phyloP scores from a whole-genome alignment of 139 green algal species.

The Chlamydomonas applanata region DNA sequence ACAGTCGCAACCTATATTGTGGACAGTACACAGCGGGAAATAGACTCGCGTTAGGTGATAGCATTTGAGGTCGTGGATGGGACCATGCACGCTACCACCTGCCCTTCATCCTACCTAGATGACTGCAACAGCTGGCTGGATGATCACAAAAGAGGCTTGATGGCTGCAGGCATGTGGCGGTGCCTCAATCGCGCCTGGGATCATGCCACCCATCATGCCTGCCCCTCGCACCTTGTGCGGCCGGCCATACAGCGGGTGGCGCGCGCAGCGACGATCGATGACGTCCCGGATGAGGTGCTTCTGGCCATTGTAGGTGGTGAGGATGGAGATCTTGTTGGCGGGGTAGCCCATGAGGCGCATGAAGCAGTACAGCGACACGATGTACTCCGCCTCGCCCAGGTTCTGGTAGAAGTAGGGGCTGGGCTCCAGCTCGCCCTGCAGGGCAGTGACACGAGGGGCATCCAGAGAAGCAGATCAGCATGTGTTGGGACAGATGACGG shows the following conservation, averaged over 20 bases:
- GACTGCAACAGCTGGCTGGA: neutral
- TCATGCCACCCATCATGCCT: neutral
- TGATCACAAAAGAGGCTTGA: too few species aligned
- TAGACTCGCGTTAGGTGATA: too few species aligned
- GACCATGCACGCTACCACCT: neutral
- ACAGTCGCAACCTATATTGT: constrained; percentile 85
- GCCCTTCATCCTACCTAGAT: neutral
- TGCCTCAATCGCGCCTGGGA: too few species aligned
- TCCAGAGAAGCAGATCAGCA: too few species aligned
- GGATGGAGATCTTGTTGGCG: constrained; percentile 85
- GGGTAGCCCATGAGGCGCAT: constrained; percentile 96
- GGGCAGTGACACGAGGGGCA: neutral
- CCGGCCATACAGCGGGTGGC: constrained; percentile 81
- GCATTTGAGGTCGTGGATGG: too few species aligned
- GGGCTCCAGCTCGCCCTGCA: constrained; percentile 77
- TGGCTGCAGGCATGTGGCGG: too few species aligned
- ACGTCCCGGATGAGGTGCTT: constrained; percentile 93
- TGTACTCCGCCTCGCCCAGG: constrained; percentile 91
- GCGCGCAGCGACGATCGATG: constrained; percentile 81
- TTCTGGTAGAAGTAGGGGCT: constrained; percentile 96
- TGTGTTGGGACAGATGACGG: too few species aligned
- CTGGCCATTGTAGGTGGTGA: constrained; percentile 99
- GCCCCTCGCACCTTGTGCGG: constrained; percentile 74
- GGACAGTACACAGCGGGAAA: neutral
- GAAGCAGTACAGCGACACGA: constrained; percentile 81